These are phyloP conservation scores for Kluyveromyces sp. DNA, from an alignment of 1,139 yeast species.

Conservation along the genomic window DNA sequence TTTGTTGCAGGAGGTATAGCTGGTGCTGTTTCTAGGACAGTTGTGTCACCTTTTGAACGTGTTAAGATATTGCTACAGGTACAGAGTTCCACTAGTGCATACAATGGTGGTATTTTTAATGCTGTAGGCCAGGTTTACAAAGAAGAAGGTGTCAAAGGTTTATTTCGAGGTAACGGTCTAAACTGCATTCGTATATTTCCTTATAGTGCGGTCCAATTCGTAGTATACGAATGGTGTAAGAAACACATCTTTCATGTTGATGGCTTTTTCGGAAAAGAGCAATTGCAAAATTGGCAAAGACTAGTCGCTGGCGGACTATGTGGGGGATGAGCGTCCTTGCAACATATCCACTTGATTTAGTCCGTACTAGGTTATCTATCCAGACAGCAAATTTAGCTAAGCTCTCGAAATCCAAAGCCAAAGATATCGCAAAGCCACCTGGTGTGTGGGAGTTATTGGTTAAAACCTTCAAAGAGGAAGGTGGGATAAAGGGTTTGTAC, in stretches of 20 bases:
- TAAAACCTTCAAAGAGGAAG: slow-evolving; percentile 64
- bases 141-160: slow-evolving; percentile 86
- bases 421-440: slow-evolving; percentile 43
- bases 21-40: slow-evolving; percentile 88
- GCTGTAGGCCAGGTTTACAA: slow-evolving; percentile 73
- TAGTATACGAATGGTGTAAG: slow-evolving; percentile 72
- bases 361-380: slow-evolving; percentile 80
- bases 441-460: slow-evolving; percentile 55
- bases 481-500: slow-evolving; percentile 72
- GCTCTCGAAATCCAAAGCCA: slow-evolving; percentile 38
- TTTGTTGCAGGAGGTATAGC: slow-evolving; percentile 75
- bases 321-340: slow-evolving; percentile 74
- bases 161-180: slow-evolving; percentile 82
- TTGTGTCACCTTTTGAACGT: slow-evolving; percentile 90
- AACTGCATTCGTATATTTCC: slow-evolving; percentile 90
- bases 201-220: slow-evolving; percentile 90
- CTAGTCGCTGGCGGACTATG: slow-evolving; percentile 73
- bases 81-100: slow-evolving; percentile 53
- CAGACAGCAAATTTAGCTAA: slow-evolving; percentile 74
- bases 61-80: slow-evolving; percentile 87
- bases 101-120: slow-evolving; percentile 65
- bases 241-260: slow-evolving; percentile 35
- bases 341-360: slow-evolving; percentile 88
- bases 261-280: slow-evolving; percentile 27
- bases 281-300: slow-evolving; percentile 48